These are phyloP conservation scores for Eurotiales sp. DNA, from an alignment of 2,329 filamentous ascomycete genomes.

Conservation along the genomic window DNA sequence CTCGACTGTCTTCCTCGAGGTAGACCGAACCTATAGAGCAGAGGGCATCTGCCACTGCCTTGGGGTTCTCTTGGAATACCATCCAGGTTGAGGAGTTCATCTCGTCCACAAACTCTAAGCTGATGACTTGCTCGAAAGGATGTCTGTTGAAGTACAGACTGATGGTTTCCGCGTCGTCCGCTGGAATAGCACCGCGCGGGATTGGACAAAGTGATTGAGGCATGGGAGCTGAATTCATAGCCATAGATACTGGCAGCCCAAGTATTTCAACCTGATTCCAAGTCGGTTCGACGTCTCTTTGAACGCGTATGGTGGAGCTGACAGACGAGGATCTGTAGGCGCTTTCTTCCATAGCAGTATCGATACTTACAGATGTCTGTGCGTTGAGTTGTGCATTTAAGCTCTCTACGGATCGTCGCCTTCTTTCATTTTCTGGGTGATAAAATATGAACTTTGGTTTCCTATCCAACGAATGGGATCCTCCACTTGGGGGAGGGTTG, in stretches of 20 bases:
- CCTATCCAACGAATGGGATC: not conserved
- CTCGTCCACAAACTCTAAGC: slow-evolving; percentile 28
- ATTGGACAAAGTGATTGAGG: not conserved
- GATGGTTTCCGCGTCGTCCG: slow-evolving; percentile 25
- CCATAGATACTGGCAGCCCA: not conserved
- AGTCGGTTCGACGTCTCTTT: not conserved
- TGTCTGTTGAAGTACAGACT: slow-evolving; percentile 30
- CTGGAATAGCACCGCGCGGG: slow-evolving; percentile 23
- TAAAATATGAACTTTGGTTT: not conserved
- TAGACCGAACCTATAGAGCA: slow-evolving; percentile 30
- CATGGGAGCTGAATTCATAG: not conserved
- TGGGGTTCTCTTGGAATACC: slow-evolving; percentile 27
- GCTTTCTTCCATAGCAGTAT: not conserved
- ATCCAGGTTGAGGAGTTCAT: slow-evolving; percentile 31
- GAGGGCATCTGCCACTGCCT: slow-evolving; percentile 25
- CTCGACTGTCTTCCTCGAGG: slow-evolving; percentile 7
- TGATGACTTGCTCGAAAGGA: slow-evolving; percentile 27
- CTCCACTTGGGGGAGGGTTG: not conserved
- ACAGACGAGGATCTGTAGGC: not conserved
- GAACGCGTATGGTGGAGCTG: not conserved
- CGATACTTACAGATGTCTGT: not conserved
- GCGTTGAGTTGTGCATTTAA: not conserved
- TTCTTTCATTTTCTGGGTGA: not conserved
- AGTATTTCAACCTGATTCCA: not conserved
- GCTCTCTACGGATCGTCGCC: not conserved